Percentiles rank a stretch among this genome's conserved stretches.
These are phyloP conservation scores for Colletotrichum scovillei DNA, from an alignment of 2,329 filamentous ascomycete genomes.

Conservation along the genomic window DNA sequence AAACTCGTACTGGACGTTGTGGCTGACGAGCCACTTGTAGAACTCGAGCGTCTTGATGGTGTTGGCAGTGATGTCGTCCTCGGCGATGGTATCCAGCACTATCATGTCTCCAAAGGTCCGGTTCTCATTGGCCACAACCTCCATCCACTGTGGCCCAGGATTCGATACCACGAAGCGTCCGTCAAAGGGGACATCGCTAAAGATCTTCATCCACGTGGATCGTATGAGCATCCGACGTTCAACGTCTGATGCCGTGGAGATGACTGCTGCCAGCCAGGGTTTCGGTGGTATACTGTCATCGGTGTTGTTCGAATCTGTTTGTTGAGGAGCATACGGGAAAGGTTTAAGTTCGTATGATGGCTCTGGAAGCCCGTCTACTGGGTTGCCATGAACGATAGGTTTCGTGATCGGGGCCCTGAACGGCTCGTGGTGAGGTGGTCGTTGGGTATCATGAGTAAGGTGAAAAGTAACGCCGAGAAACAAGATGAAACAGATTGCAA, in stretches of 20 bases:
- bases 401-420: constrained; percentile 27
- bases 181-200: constrained; percentile 43
- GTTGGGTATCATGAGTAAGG: constrained; percentile 12
- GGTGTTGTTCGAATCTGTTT: not conserved
- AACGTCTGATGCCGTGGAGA: constrained; percentile 42
- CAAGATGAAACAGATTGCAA: constrained; percentile 13
- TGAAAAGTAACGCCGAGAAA: constrained; percentile 10
- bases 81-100: constrained; percentile 45
- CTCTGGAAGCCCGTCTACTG: constrained; percentile 17
- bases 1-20: constrained; percentile 41
- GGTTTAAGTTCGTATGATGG: constrained; percentile 37
- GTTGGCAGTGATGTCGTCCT: constrained; percentile 46
- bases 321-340: constrained; percentile 42
- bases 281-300: not conserved
- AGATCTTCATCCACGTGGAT: constrained; percentile 47
- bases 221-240: constrained; percentile 45
- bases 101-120: constrained; percentile 48
- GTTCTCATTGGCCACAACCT: constrained; percentile 44
- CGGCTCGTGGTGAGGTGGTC: constrained; percentile 22
- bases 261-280: constrained; percentile 45
- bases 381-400: constrained; percentile 31
- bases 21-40: constrained; percentile 44
- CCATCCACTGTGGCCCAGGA: constrained; percentile 42
- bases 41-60: constrained; percentile 48
- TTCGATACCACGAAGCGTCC: constrained; percentile 46